Conservation (phyloP, 495 filamentous ascomycete genomes). For the Massariosphaeria phaeospora region DNA sequence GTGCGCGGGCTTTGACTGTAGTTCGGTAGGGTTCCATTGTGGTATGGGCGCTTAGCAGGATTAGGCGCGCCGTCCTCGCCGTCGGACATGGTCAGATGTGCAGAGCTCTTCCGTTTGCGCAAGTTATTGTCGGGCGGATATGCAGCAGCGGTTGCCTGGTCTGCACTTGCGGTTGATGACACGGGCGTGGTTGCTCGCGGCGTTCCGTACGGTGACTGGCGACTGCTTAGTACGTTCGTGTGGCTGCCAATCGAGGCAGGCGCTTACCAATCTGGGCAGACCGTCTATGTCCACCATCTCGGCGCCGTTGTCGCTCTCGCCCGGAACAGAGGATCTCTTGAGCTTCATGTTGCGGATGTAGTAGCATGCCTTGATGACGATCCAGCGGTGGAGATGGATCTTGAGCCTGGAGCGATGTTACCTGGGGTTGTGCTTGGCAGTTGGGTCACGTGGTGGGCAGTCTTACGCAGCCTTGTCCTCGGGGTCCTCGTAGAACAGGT, state of each 20-base stretch:
- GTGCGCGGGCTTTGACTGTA: conserved; percentile 11
- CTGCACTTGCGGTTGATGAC: neutral
- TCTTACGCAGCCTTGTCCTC: conserved; percentile 21
- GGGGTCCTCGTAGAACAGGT: conserved; percentile 15
- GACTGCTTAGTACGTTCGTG: neutral
- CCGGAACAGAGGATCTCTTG: conserved; percentile 11
- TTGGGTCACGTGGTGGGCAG: neutral
- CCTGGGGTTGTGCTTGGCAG: too few species aligned
- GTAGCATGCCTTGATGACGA: conserved; percentile 31
- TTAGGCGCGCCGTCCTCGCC: neutral
- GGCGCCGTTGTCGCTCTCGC: conserved; percentile 5
- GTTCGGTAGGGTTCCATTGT: neutral
- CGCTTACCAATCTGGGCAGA: too few species aligned
- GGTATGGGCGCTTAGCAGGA: conserved; percentile 3
- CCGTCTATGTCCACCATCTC: neutral
- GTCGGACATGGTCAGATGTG: neutral
- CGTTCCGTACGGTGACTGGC: conserved; percentile 16
- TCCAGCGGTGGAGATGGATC: conserved; percentile 26
- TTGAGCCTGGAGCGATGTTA: conserved; percentile 11
- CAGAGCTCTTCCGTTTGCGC: conserved; percentile 6
- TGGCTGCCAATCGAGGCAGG: too few species aligned
- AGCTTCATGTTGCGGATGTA: conserved; percentile 29
- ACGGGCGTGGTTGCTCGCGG: neutral
- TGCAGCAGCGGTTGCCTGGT: neutral
- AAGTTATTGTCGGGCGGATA: neutral